A percentile compares a stretch with the other conserved stretches of the same genome.
These are phyloP conservation scores for Blastomyces percursus DNA, from an alignment of 2,329 filamentous ascomycete species.

Conservation along the genomic window DNA sequence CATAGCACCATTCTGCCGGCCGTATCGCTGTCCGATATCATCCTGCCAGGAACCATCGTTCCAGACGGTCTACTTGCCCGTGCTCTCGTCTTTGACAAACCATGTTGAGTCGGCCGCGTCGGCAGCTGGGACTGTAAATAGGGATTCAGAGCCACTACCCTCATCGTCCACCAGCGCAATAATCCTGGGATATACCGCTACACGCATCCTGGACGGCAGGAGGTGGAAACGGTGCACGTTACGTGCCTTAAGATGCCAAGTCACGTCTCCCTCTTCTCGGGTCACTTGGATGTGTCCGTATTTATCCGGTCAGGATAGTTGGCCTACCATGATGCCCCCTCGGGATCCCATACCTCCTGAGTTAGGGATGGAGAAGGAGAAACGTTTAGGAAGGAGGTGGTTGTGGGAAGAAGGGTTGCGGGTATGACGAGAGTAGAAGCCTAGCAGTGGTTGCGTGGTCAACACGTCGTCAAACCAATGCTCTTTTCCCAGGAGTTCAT, in stretches of 20 bases:
- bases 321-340: constrained; percentile 41
- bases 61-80: constrained; percentile 17
- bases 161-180: constrained; percentile 14
- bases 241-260: constrained; percentile 31
- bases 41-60: constrained; percentile 18
- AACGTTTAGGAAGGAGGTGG: constrained; percentile 23
- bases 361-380: constrained; percentile 41
- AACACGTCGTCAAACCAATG: constrained; percentile 48
- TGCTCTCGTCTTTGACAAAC: constrained; percentile 17
- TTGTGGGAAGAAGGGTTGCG: constrained; percentile 3
- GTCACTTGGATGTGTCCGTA: constrained; percentile 40
- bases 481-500: constrained; percentile 39
- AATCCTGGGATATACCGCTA: constrained; percentile 8
- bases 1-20: constrained; percentile 43
- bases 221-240: constrained; percentile 37
- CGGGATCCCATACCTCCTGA: constrained; percentile 44
- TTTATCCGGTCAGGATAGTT: constrained; percentile 40
- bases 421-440: constrained; percentile 37
- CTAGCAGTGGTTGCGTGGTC: constrained; percentile 39
- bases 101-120: constrained; percentile 13
- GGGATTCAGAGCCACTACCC: constrained; percentile 8
- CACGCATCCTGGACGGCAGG: constrained; percentile 6
- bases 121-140: constrained; percentile 13
- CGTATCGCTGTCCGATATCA: constrained; percentile 26
- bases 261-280: constrained; percentile 15